These are phyloP conservation scores for Malassezia sympodialis DNA, from an alignment of 1,284 basidiomycete species.

Conservation along the genomic window DNA sequence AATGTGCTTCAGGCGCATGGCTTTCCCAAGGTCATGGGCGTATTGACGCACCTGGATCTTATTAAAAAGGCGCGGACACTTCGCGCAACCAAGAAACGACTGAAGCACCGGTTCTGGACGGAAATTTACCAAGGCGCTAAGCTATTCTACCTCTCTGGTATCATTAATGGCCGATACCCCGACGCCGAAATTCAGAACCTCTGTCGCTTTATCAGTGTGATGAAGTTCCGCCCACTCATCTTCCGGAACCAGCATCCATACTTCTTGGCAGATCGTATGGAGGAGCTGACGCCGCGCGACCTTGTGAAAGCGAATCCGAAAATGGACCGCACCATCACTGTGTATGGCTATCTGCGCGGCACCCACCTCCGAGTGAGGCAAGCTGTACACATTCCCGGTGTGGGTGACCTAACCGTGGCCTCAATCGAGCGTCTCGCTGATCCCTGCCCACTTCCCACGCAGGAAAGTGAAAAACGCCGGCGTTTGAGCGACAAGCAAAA, in stretches of 20 bases:
- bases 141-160: conserved; percentile 93
- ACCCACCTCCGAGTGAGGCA: conserved; percentile 56
- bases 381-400: conserved; percentile 82
- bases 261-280: conserved; percentile 86
- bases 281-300: conserved; percentile 86
- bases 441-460: conserved; percentile 86
- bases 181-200: conserved; percentile 94
- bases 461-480: conserved; percentile 79
- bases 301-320: conserved; percentile 71
- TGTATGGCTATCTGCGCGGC: conserved; percentile 81
- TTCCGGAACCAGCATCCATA: conserved; percentile 94
- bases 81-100: conserved; percentile 79
- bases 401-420: conserved; percentile 68
- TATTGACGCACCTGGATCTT: conserved; percentile 91
- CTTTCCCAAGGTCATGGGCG: conserved; percentile 93
- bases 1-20: conserved; percentile 94
- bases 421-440: conserved; percentile 70
- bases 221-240: conserved; percentile 95
- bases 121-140: conserved; percentile 98
- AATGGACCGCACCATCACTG: conserved; percentile 75
- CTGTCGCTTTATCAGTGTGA: conserved; percentile 80
- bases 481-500: conserved; percentile 93
- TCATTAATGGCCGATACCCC: conserved; percentile 94
- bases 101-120: conserved; percentile 99
- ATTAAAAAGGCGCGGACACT: conserved; percentile 84